A percentile compares a stretch with the other conserved stretches of the same genome.
phyloP scores from a whole-genome alignment of 768 basidiomycete species.

The Clitopilus passeckerianus region DNA sequence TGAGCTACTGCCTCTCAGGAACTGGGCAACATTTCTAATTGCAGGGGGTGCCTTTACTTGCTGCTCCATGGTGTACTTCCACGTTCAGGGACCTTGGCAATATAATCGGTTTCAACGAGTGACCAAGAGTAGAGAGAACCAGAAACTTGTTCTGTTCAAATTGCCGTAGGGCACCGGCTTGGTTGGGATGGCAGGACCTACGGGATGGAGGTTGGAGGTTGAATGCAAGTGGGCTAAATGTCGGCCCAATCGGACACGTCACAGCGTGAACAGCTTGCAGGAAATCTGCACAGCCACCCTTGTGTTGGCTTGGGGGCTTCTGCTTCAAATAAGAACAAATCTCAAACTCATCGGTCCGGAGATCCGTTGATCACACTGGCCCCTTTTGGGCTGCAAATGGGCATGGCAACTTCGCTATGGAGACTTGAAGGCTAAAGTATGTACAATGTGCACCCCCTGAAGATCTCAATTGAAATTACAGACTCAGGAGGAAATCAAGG shows the following conservation, averaged over 20 bases:
- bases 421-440: too few relatives aligned
- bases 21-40: constrained; percentile 78
- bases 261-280: background rate
- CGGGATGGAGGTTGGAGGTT: background rate
- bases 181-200: background rate
- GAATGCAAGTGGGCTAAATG: background rate
- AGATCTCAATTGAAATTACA: too few relatives aligned
- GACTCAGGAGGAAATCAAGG: too few relatives aligned
- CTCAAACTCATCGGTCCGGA: background rate
- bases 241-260: constrained; percentile 1
- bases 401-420: too few relatives aligned
- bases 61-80: constrained; percentile 47
- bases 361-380: background rate
- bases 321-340: background rate
- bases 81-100: background rate
- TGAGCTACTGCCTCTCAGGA: constrained; percentile 78
- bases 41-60: constrained; percentile 79
- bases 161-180: background rate
- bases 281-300: background rate
- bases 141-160: background rate
- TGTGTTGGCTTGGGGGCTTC: background rate
- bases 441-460: too few relatives aligned
- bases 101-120: background rate
- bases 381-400: too few relatives aligned
- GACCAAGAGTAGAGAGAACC: background rate